These are phyloP conservation scores for Entomortierella lignicola DNA, from an alignment of 192 early-diverging fungal genomes.

Conservation along the genomic window DNA sequence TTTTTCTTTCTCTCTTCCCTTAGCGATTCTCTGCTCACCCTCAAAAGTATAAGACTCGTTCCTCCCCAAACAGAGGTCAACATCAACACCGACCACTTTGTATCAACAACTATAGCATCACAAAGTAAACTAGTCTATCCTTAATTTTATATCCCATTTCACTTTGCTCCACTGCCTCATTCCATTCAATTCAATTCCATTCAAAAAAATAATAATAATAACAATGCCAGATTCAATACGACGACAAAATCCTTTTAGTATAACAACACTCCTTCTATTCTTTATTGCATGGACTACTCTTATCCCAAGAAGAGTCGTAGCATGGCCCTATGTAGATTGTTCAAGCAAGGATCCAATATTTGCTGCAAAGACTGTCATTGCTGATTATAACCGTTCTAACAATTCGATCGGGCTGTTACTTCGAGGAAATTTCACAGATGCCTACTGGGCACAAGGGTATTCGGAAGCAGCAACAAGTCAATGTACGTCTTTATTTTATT, in stretches of 20 bases:
- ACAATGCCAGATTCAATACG: not conserved
- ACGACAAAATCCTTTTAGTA: not conserved
- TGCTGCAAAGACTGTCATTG: constrained; percentile 12
- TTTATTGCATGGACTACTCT: not conserved
- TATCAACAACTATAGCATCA: not conserved
- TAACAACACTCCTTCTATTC: not conserved
- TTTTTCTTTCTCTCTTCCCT: no score
- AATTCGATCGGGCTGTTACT: constrained; percentile 38
- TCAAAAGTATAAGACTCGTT: constrained; percentile 8
- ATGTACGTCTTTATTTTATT: constrained; percentile 20
- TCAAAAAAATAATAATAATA: not conserved
- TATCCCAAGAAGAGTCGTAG: not conserved
- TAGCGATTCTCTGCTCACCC: not conserved
- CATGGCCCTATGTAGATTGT: constrained; percentile 50
- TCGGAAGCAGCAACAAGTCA: constrained; percentile 25
- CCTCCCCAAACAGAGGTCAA: no score
- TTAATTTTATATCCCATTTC: no score
- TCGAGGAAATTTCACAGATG: constrained; percentile 31
- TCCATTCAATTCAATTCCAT: not conserved
- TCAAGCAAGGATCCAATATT: constrained; percentile 35
- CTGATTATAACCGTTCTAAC: constrained; percentile 39
- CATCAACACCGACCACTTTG: not conserved
- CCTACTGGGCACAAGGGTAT: constrained; percentile 48
- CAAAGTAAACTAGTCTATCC: no score
- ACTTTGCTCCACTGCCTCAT: not conserved